phyloP scores from a whole-genome alignment of 148 eudicot genomes.

The Arctostaphylos glauca region DNA sequence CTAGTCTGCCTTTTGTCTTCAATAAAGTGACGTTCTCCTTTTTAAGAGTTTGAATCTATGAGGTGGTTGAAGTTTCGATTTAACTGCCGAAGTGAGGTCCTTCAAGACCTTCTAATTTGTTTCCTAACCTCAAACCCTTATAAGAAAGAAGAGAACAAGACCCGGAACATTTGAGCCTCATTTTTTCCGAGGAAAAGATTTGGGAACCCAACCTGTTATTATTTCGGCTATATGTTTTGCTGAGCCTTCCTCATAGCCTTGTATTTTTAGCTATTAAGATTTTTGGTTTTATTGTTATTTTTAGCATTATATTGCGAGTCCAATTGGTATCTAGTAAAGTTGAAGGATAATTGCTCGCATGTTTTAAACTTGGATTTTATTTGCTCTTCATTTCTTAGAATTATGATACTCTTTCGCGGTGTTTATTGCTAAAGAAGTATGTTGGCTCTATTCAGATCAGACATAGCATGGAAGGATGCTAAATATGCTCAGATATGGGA shows the following conservation, averaged over 20 bases:
- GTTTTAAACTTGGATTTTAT: neutral
- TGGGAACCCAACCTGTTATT: neutral
- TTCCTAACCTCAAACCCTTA: neutral
- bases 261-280: neutral
- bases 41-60: neutral
- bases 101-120: neutral
- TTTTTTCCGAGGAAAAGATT: neutral
- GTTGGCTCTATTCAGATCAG: slow-evolving; percentile 58
- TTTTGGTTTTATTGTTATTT: neutral
- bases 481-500: slow-evolving; percentile 99
- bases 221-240: neutral
- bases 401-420: neutral
- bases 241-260: neutral
- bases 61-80: slow-evolving; percentile 1
- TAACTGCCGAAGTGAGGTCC: slow-evolving; percentile 5
- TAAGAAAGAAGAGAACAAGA: neutral
- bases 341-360: neutral
- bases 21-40: neutral
- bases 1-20: neutral
- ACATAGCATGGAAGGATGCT: slow-evolving; percentile 98
- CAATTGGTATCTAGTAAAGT: neutral
- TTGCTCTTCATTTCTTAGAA: slow-evolving; percentile 1
- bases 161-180: neutral
- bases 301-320: neutral
- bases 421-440: slow-evolving; percentile 8